Evolutionary conservation across 73 alveolate genomes (phyloP).

Genomic region (Paramecium pentaurelia): DNA sequence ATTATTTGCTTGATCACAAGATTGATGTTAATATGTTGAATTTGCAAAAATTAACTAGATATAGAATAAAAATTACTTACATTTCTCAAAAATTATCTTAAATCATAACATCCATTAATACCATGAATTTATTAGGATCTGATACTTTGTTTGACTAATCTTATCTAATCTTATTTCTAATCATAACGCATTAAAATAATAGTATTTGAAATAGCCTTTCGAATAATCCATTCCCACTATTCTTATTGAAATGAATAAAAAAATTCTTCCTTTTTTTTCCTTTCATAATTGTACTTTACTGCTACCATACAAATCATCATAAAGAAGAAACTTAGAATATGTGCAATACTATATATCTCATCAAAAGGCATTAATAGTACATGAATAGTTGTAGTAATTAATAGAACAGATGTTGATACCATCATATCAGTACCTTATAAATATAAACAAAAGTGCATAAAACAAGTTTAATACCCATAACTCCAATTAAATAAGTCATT

Average conservation of each 20-base stretch:
- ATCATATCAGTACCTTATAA: neutral
- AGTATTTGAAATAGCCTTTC: neutral
- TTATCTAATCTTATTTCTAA: neutral
- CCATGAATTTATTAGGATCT: neutral
- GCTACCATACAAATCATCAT: neutral
- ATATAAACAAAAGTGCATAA: neutral
- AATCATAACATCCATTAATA: neutral
- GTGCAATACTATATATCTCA: neutral
- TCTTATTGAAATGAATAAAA: constrained; percentile 8
- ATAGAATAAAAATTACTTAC: neutral
- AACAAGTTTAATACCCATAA: constrained; percentile 7
- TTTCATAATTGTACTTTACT: constrained; percentile 4
- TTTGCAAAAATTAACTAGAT: neutral
- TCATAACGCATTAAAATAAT: neutral
- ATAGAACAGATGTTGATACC: neutral
- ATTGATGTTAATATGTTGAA: neutral
- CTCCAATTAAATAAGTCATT: neutral
- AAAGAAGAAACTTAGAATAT: neutral
- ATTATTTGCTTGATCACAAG: neutral
- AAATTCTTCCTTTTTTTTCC: constrained; percentile 19
- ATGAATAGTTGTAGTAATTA: neutral
- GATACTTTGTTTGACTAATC: neutral
- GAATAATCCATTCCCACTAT: constrained; percentile 12
- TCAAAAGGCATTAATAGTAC: neutral
- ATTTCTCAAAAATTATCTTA: constrained; percentile 18